phyloP scores from a whole-genome alignment of 306 rosid species.

The Medicago arabica region DNA sequence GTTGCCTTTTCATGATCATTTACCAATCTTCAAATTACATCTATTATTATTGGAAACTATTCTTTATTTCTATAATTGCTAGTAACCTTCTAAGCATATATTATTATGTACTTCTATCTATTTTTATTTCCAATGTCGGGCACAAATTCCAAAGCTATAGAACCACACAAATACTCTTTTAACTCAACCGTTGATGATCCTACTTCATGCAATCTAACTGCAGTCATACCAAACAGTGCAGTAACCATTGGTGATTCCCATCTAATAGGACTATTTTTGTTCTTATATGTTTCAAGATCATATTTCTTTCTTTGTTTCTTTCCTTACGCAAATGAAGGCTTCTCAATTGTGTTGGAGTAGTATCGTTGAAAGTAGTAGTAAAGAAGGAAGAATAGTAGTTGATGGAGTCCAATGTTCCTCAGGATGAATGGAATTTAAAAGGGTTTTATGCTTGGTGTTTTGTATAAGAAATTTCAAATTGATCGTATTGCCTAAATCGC shows the following conservation, averaged over 20 bases:
- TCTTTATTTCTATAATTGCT: no score
- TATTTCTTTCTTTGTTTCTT: slow-evolving; percentile 19
- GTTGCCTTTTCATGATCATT: no score
- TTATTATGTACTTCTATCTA: no score
- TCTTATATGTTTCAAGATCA: slow-evolving; percentile 25
- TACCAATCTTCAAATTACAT: no score
- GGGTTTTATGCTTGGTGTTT: slow-evolving; percentile 27
- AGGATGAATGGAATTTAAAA: slow-evolving; percentile 34
- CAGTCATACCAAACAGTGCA: slow-evolving; percentile 62
- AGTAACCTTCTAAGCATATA: no score
- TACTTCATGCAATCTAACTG: slow-evolving; percentile 51
- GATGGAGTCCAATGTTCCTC: slow-evolving; percentile 80
- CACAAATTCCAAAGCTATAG: slow-evolving; percentile 33
- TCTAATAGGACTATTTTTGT: slow-evolving; percentile 49
- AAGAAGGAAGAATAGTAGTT: slow-evolving; percentile 53
- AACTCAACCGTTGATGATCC: slow-evolving; percentile 46
- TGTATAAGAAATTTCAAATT: slow-evolving; percentile 78
- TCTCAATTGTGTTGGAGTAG: slow-evolving; percentile 15
- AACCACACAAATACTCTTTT: slow-evolving; percentile 70
- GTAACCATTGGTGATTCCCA: slow-evolving; percentile 62
- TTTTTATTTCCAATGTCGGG: no score
- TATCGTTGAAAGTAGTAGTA: slow-evolving; percentile 31
- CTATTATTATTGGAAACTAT: no score
- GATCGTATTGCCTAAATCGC: slow-evolving; percentile 86
- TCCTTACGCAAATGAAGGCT: slow-evolving; percentile 41